These are phyloP conservation scores for Scedosporium boydii DNA, from an alignment of 2,329 filamentous ascomycete genomes.

Conservation along the genomic window DNA sequence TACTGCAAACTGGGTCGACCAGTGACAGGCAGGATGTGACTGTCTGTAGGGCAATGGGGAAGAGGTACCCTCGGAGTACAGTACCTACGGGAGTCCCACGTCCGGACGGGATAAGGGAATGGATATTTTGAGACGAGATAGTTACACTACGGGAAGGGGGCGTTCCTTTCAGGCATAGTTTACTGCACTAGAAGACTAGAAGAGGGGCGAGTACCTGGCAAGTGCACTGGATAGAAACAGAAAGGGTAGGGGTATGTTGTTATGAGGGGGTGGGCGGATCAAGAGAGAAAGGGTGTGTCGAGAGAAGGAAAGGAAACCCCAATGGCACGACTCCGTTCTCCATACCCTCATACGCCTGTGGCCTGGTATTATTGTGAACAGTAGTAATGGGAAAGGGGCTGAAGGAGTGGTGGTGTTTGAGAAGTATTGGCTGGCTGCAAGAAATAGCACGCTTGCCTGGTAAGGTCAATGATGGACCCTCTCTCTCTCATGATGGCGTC, in stretches of 20 bases:
- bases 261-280: too few species aligned
- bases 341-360: too few species aligned
- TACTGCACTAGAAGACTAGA: neutral
- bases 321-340: too few species aligned
- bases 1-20: neutral
- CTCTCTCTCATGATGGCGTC: neutral
- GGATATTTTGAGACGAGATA: neutral
- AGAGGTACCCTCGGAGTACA: neutral
- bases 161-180: neutral
- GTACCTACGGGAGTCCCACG: neutral
- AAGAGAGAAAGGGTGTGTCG: neutral
- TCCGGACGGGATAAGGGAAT: neutral
- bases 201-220: neutral
- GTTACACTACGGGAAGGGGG: neutral
- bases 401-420: neutral
- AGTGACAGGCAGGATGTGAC: neutral
- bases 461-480: neutral
- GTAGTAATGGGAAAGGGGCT: neutral
- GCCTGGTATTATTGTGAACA: too few species aligned
- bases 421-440: neutral
- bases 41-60: neutral
- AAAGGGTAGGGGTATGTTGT: neutral
- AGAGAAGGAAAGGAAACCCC: neutral
- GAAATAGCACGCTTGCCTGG: neutral
- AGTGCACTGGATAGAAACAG: neutral